phyloP scores from a whole-genome alignment of 352 stramenopile genomes.

The Phytophthora pseudosyringae region DNA sequence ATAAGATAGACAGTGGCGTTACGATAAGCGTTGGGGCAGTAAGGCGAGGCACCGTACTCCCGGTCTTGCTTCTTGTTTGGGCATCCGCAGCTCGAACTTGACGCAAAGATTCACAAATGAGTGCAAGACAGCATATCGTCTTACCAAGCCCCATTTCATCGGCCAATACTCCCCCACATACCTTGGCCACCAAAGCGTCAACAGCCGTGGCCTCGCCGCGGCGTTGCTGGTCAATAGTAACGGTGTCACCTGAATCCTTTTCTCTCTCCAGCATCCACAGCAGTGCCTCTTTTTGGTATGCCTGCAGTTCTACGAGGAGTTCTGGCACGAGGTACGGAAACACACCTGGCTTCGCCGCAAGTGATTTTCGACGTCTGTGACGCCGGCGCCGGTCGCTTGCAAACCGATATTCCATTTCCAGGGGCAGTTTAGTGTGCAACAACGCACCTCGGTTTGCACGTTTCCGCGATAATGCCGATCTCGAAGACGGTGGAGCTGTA shows the following conservation, averaged over 20 bases:
- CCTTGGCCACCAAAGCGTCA: slow-evolving; percentile 46
- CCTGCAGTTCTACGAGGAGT: slow-evolving; percentile 62
- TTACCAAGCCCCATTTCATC: slow-evolving; percentile 92
- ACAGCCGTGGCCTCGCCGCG: slow-evolving; percentile 36
- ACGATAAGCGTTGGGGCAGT: slow-evolving; percentile 79
- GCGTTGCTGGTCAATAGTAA: slow-evolving; percentile 44
- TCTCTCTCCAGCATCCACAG: slow-evolving; percentile 90
- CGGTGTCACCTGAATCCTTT: slow-evolving; percentile 20
- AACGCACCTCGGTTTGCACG: slow-evolving; percentile 37
- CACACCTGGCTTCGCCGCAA: slow-evolving; percentile 44
- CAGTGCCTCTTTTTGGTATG: slow-evolving; percentile 88
- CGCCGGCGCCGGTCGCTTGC: slow-evolving; percentile 57
- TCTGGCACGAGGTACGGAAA: slow-evolving; percentile 58
- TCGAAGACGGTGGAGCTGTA: slow-evolving; percentile 21
- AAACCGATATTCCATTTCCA: slow-evolving; percentile 66
- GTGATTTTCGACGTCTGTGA: slow-evolving; percentile 49
- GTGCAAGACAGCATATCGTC: slow-evolving; percentile 89
- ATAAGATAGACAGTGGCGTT: slow-evolving; percentile 84
- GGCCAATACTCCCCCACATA: slow-evolving; percentile 82
- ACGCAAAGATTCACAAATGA: slow-evolving; percentile 75
- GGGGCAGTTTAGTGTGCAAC: slow-evolving; percentile 65
- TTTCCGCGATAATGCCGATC: slow-evolving; percentile 32
- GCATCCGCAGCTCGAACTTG: slow-evolving; percentile 44
- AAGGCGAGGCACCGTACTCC: slow-evolving; percentile 45
- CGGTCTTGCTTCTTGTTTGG: slow-evolving; percentile 25